Base-by-base conservation (phyloP, 2,329 filamentous ascomycete genomes). In the Stenocarpella maydis region DNA sequence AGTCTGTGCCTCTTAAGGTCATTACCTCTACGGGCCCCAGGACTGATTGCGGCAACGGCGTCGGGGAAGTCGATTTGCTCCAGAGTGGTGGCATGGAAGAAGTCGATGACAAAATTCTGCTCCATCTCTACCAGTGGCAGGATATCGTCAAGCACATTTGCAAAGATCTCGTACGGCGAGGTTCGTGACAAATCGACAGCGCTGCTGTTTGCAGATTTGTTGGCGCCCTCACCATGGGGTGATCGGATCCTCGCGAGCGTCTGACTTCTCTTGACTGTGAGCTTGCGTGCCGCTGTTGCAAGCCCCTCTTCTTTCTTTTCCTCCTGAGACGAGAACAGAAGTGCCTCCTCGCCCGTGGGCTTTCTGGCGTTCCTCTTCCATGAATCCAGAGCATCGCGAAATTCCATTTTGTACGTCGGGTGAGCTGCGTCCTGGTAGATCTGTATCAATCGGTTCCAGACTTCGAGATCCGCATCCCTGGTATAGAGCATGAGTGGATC, bases 31-130 rank as follows among this genome's bases (percentile, higher is more conserved):
- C 95, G 89, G 45, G 90, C 85, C 50, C 90, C 87, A 8, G 94
- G 93, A 28, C 86, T 82, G 2, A 85, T 84, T 2, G 87, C 85
- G 24, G 87, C 84, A 21, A 98, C 91, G 3, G 91, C 87, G 73
- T 98, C 96, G 1, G 92, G 86, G 77, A 98, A 98, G 77, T 98
- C 95, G 19, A 88, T 81, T 43, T 90, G 91, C 75, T 94, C 91
- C 34, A 95, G 85, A 2, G 94, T 97, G n/a, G 92, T 93, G 31
- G 96, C 89, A 75, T 98, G 95, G 86, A 98, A 98, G 79, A 98
- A 96, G 74, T 97, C 94, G n/a, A 97, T 90, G 60, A 98, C 85
- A 77, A 98, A 99, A 77, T 98, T 98, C 78, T 99, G 95, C 80
- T 99, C 96, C 78, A 95, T 95, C 74, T 94, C 91, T 69, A 98